Evolutionary conservation across 768 basidiomycete genomes (phyloP).

Genomic region (Astraeus odoratus): DNA sequence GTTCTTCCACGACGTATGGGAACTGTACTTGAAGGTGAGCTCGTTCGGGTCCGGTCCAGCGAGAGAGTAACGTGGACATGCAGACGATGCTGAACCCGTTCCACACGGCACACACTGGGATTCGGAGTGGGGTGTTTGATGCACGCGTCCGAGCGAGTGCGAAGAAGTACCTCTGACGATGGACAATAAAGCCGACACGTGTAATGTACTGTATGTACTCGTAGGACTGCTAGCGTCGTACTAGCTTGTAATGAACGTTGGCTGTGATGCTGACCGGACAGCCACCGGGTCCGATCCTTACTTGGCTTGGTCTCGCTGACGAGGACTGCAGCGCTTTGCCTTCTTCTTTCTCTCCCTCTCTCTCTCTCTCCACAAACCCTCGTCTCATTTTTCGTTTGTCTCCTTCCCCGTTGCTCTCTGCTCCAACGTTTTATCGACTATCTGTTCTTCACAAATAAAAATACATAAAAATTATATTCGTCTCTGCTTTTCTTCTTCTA

Average conservation of each 20-base stretch:
- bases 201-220: neutral
- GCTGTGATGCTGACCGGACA: slow-evolving; percentile 3
- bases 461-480: slow-evolving; percentile 6
- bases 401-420: slow-evolving; percentile 10
- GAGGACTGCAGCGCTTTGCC: slow-evolving; percentile 20
- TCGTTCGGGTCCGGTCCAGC: neutral
- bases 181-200: slow-evolving; percentile 5
- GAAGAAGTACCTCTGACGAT: slow-evolving; percentile 60
- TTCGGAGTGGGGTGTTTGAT: slow-evolving; percentile 80
- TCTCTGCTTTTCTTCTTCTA: too few species aligned
- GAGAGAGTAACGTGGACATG: neutral
- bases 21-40: slow-evolving; percentile 89
- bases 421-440: slow-evolving; percentile 7
- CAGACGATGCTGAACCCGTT: slow-evolving; percentile 95
- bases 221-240: neutral
- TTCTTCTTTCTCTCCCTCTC: slow-evolving; percentile 29
- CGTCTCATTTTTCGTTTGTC: neutral
- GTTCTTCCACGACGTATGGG: slow-evolving; percentile 97
- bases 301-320: neutral
- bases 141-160: slow-evolving; percentile 78
- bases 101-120: slow-evolving; percentile 80
- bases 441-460: slow-evolving; percentile 5
- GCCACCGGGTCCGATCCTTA: slow-evolving; percentile 1
- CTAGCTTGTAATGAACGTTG: too few species aligned
- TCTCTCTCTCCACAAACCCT: slow-evolving; percentile 9